Percentiles rank a stretch among this genome's conserved stretches.
Evolutionary conservation across 306 rosid genomes (phyloP).

Genomic region (Crotalaria pallida): DNA sequence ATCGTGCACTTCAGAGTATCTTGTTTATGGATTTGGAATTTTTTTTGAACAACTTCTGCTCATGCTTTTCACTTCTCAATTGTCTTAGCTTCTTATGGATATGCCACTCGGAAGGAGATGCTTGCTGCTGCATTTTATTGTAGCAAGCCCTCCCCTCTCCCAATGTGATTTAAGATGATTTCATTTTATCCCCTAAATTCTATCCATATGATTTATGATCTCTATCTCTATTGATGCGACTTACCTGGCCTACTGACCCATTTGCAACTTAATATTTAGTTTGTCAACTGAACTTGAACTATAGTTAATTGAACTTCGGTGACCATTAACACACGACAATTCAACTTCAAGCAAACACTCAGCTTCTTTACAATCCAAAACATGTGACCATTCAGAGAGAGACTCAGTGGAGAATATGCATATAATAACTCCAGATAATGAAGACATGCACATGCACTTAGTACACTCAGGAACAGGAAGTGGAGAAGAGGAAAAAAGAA

Average conservation of each 20-base stretch:
- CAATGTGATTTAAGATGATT: constrained; percentile 7
- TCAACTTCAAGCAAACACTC: not conserved
- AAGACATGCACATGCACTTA: not conserved
- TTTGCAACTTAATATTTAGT: constrained; percentile 6
- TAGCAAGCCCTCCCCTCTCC: constrained; percentile 3
- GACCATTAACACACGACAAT: no score
- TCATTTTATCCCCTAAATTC: constrained; percentile 13
- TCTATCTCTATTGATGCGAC: constrained; percentile 1
- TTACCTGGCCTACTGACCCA: not conserved
- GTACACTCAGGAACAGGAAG: not conserved
- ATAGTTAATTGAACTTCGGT: not conserved
- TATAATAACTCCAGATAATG: not conserved
- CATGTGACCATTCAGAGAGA: constrained; percentile 13
- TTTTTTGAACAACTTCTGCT: constrained; percentile 8
- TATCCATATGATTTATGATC: constrained; percentile 3
- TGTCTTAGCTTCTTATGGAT: constrained; percentile 14
- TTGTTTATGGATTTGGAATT: constrained; percentile 8
- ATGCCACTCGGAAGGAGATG: not conserved
- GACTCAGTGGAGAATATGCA: not conserved
- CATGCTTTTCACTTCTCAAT: not conserved
- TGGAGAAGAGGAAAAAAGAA: constrained; percentile 3
- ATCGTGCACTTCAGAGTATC: constrained; percentile 22
- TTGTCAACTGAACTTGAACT: constrained; percentile 9
- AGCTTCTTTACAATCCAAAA: constrained; percentile 15
- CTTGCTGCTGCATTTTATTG: not conserved